Evolutionary conservation across 2,329 filamentous ascomycete species (phyloP).

Genomic region (Xylaria digitata): DNA sequence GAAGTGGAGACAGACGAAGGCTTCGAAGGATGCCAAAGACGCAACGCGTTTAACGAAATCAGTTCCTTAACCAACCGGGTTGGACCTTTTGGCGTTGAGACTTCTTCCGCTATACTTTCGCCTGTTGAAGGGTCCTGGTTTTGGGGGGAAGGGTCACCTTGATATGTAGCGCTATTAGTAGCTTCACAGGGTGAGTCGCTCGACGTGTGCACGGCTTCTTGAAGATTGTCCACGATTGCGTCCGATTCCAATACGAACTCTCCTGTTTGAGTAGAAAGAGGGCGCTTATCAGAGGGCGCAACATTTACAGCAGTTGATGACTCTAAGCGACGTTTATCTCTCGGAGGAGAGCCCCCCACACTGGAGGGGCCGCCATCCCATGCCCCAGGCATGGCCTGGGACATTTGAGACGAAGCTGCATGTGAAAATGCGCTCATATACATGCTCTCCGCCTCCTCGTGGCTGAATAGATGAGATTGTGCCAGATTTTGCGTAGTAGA

Average conservation of each 20-base stretch:
- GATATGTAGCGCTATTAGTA: not conserved
- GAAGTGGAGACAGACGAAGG: constrained; percentile 59
- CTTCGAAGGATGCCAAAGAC: constrained; percentile 64
- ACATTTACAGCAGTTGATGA: not conserved
- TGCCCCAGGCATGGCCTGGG: constrained; percentile 61
- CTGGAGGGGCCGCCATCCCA: constrained; percentile 59
- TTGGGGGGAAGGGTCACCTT: not conserved
- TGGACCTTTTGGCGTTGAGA: constrained; percentile 63
- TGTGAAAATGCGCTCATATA: constrained; percentile 80
- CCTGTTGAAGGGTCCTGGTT: constrained; percentile 25
- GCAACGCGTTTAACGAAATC: constrained; percentile 61
- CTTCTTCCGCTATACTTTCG: constrained; percentile 52
- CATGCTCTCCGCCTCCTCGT: constrained; percentile 86
- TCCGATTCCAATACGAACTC: constrained; percentile 2
- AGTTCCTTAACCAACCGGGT: constrained; percentile 68
- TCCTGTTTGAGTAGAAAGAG: not conserved
- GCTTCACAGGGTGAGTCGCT: constrained; percentile 35
- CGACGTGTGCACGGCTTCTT: constrained; percentile 39
- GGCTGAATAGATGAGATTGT: constrained; percentile 77
- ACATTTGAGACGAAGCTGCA: constrained; percentile 48
- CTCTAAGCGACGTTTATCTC: constrained; percentile 21
- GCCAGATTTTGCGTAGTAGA: constrained; percentile 60
- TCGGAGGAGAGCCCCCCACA: constrained; percentile 38
- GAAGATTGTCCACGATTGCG: constrained; percentile 39
- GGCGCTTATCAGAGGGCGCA: constrained; percentile 5